These are phyloP conservation scores for Triticum timopheevii DNA, from an alignment of 176 grass and related monocot genomes.

Conservation along the genomic window DNA sequence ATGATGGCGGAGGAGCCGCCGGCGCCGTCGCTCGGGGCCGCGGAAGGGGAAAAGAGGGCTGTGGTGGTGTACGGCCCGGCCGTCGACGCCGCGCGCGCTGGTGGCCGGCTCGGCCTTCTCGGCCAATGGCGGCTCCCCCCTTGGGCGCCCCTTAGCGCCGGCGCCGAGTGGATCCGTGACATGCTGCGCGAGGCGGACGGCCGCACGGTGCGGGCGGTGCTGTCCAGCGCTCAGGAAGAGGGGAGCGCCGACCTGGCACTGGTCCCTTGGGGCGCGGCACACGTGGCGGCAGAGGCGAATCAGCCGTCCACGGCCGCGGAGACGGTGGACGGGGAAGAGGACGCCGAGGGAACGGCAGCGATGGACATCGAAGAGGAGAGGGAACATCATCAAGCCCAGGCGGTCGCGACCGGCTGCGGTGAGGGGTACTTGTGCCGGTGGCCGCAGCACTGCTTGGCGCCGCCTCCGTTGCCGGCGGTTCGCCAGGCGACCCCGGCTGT, in stretches of 20 bases:
- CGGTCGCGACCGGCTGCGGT: background rate
- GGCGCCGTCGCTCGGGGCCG: background rate
- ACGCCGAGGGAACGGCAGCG: background rate
- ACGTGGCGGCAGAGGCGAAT: background rate
- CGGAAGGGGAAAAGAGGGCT: background rate
- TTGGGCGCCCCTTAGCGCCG: background rate
- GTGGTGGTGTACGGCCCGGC: slow-evolving; percentile 9
- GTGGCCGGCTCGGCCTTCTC: background rate
- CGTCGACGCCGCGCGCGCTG: background rate
- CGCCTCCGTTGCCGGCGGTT: slow-evolving; percentile 1
- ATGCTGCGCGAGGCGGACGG: slow-evolving; percentile 39
- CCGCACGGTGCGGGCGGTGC: slow-evolving; percentile 33
- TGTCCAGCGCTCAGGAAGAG: background rate
- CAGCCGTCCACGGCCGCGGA: background rate
- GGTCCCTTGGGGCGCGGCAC: slow-evolving; percentile 27
- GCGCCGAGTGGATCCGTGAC: slow-evolving; percentile 13
- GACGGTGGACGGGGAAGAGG: background rate
- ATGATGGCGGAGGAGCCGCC: slow-evolving; percentile 12
- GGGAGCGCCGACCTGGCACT: slow-evolving; percentile 13
- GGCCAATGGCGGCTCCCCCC: background rate
- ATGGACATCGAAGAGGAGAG: slow-evolving; percentile 40
- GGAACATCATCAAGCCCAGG: background rate
- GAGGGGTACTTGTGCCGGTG: slow-evolving; percentile 24
- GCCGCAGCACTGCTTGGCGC: slow-evolving; percentile 42
- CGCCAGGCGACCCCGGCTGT: slow-evolving; percentile 28